phyloP scores from a whole-genome alignment of 768 basidiomycete species.

The Sarcomyxa edulis region DNA sequence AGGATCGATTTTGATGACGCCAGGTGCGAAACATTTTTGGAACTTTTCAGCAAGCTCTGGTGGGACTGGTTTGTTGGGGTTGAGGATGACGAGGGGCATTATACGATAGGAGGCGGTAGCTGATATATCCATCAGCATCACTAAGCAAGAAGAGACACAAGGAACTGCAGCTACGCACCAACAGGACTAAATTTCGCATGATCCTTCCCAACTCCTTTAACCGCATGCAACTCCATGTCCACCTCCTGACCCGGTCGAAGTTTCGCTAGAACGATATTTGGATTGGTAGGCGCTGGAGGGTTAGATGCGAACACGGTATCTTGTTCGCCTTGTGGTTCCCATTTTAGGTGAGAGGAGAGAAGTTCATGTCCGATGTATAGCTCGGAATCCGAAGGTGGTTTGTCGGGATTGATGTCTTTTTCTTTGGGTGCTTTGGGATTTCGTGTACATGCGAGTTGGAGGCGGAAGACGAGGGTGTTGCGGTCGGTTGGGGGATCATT shows the following conservation, averaged over 20 bases:
- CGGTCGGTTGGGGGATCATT: constrained; percentile 74
- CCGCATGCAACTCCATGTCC: constrained; percentile 81
- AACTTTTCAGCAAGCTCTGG: constrained; percentile 77
- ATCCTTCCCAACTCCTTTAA: constrained; percentile 90
- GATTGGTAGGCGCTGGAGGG: constrained; percentile 64
- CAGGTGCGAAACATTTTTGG: constrained; percentile 80
- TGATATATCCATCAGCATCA: constrained; percentile 25
- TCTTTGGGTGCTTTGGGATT: constrained; percentile 49
- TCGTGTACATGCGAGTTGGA: constrained; percentile 64
- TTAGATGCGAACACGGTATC: constrained; percentile 44
- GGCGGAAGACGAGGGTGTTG: constrained; percentile 86
- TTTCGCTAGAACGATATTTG: constrained; percentile 86
- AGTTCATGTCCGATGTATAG: constrained; percentile 73
- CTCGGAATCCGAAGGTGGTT: constrained; percentile 39
- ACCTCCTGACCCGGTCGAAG: constrained; percentile 88
- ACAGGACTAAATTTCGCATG: constrained; percentile 98
- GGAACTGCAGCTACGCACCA: constrained; percentile 41
- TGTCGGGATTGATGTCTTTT: neutral
- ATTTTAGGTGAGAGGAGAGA: constrained; percentile 60
- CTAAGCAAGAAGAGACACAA: neutral
- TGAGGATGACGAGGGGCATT: constrained; percentile 76
- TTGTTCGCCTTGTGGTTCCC: constrained; percentile 85
- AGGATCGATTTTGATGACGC: constrained; percentile 64
- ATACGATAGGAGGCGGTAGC: constrained; percentile 96
- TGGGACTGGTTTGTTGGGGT: constrained; percentile 61